These are phyloP conservation scores for Umbelopsis vinacea DNA, from an alignment of 192 early-diverging fungal genomes.

Conservation along the genomic window DNA sequence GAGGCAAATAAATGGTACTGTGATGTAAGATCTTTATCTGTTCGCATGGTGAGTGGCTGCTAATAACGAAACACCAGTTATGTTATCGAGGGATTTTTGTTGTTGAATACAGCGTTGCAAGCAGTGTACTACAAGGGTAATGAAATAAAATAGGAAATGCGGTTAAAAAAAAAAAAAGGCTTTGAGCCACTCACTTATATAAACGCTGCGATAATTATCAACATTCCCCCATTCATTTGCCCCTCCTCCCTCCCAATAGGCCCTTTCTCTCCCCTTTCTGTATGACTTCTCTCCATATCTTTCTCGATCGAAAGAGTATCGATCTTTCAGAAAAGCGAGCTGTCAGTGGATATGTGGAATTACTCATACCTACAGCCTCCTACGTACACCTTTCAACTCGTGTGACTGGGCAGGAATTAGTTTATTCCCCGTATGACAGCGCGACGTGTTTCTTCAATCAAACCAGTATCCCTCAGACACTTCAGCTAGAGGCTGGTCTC, in stretches of 20 bases:
- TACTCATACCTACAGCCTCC: neutral
- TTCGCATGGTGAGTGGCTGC: no score
- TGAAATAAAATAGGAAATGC: no score
- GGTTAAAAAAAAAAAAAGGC: no score
- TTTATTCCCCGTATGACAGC: conserved; percentile 3
- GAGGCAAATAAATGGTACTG: no score
- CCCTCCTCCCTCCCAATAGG: neutral
- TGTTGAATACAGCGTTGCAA: no score
- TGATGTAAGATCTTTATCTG: no score
- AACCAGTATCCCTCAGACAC: neutral
- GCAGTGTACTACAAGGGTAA: no score
- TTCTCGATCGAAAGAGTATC: neutral
- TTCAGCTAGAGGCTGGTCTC: neutral
- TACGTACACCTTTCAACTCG: neutral
- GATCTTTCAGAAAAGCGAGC: neutral
- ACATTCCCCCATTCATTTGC: conserved; percentile 5
- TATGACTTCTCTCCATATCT: conserved; percentile 10
- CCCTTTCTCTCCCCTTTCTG: neutral
- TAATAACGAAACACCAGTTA: no score
- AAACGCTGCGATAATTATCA: neutral
- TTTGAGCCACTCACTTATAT: no score
- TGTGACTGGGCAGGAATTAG: conserved; percentile 10
- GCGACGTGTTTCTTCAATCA: conserved; percentile 6
- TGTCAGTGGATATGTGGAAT: conserved; percentile 8
- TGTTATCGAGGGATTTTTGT: no score